Evolutionary conservation across 345 rosid species (phyloP).

Genomic region (Pelargonium nanum): DNA sequence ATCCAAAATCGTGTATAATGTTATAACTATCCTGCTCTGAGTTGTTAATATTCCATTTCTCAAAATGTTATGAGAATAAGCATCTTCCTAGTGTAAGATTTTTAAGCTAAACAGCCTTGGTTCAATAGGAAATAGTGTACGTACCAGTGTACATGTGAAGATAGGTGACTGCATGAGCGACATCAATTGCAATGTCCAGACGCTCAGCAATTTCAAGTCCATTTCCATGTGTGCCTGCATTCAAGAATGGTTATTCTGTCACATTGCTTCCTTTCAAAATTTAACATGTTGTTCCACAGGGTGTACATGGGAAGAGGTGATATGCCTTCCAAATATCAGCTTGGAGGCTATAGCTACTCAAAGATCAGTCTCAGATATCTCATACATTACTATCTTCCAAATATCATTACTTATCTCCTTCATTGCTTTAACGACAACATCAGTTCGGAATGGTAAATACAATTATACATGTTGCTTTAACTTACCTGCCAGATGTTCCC

Average conservation of each 20-base stretch:
- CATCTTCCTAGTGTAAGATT: not conserved
- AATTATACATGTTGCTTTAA: not conserved
- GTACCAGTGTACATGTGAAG: slow-evolving; percentile 80
- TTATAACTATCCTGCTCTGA: too few species aligned
- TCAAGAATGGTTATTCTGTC: slow-evolving; percentile 6
- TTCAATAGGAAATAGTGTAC: not conserved
- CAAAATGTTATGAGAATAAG: too few species aligned
- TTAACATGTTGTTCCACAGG: too few species aligned
- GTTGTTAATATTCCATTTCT: too few species aligned
- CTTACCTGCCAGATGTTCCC: slow-evolving; percentile 91
- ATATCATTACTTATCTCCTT: too few species aligned
- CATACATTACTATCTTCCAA: not conserved
- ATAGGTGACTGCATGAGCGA: slow-evolving; percentile 87
- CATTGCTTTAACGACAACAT: not conserved
- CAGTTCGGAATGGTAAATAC: not conserved
- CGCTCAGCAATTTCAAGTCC: slow-evolving; percentile 70
- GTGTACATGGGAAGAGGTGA: too few species aligned
- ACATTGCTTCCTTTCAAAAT: too few species aligned
- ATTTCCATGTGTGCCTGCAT: slow-evolving; percentile 48
- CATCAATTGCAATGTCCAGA: slow-evolving; percentile 81
- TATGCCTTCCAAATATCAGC: too few species aligned
- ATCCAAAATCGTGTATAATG: too few species aligned
- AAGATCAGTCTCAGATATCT: not conserved
- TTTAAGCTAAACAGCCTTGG: not conserved
- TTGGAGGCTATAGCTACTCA: too few species aligned